phyloP scores from a whole-genome alignment of 1,139 yeast species.

The Pichia sp. region DNA sequence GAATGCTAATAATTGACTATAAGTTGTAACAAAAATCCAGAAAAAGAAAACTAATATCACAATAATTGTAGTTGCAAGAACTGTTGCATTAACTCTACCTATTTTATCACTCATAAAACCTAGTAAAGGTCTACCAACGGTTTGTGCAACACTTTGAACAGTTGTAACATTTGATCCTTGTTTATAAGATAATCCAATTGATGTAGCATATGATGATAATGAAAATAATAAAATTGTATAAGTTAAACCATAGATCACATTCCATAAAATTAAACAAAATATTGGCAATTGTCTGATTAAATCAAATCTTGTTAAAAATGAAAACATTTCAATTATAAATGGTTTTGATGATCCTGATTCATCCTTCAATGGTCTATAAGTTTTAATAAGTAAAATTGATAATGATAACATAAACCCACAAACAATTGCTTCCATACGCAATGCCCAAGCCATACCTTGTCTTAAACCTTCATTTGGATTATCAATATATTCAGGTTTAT shows the following conservation, averaged over 20 bases:
- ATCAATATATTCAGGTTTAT: constrained; percentile 11
- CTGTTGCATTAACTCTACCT: constrained; percentile 53
- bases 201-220: constrained; percentile 53
- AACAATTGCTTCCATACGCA: constrained; percentile 50
- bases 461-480: constrained; percentile 29
- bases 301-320: constrained; percentile 13
- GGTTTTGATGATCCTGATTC: constrained; percentile 20
- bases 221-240: constrained; percentile 59
- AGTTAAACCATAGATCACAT: constrained; percentile 38
- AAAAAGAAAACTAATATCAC: constrained; percentile 26
- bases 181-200: constrained; percentile 47
- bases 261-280: constrained; percentile 49
- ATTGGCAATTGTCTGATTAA: constrained; percentile 30
- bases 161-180: constrained; percentile 62
- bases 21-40: constrained; percentile 54
- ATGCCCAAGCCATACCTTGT: constrained; percentile 63
- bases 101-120: constrained; percentile 52
- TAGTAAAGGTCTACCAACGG: constrained; percentile 58
- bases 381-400: constrained; percentile 40
- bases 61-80: constrained; percentile 31
- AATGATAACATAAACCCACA: constrained; percentile 32
- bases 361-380: constrained; percentile 35
- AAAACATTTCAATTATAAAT: constrained; percentile 16
- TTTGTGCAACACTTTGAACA: constrained; percentile 56
- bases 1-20: constrained; percentile 47